Base-by-base conservation (phyloP, 2,329 filamentous ascomycete genomes). In the Verticillium dahliae region DNA sequence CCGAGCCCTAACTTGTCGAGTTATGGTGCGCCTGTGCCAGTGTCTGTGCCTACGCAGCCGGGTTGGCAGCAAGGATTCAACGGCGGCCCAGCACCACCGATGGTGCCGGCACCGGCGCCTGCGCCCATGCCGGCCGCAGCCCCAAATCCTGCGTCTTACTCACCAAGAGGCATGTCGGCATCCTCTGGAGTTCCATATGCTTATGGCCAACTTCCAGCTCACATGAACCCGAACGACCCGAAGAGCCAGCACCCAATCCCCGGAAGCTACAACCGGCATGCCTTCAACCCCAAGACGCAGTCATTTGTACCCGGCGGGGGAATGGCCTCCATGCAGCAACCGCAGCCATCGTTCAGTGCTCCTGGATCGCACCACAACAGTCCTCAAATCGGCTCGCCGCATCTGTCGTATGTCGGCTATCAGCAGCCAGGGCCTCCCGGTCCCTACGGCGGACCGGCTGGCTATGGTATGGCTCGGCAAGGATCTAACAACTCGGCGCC, bases 241-340 rank as follows among this genome's bases (percentile, higher is more conserved):
- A 88, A 90, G 73, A 85, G 84, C 62, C 89, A 92, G 70, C 91
- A 97, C 72, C 90, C 91, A 6, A 87, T 96, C 61, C 91, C 92
- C 14, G 91, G 91, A 39, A 95, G 89, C 75, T 96, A 85, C 67
- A 91, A 90, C 70, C 84, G 92, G 62, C 91, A 92, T 68, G 86
- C 90, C 13, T 97, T 98, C 78, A 97, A 97, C 71, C 94, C 93
- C 1, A 93, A 96, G 76, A 97, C 91, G 15, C 91, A 96, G 70
- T 90, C 93, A 0, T 97, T 98, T 74, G 85, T 97, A 31, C 94
- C 94, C 1, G 79, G 65, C 34, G 74, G 76, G 18, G 77, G 79
- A 33, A 80, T 83, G 72, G 74, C 77, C 35, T 76, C 80, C 3
- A 77, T 80, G 65, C 81, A 79, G 50, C 76, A 76, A 37, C 76